Base-by-base conservation (phyloP, 257 asterid genomes). In the Eustoma russellianum region DNA sequence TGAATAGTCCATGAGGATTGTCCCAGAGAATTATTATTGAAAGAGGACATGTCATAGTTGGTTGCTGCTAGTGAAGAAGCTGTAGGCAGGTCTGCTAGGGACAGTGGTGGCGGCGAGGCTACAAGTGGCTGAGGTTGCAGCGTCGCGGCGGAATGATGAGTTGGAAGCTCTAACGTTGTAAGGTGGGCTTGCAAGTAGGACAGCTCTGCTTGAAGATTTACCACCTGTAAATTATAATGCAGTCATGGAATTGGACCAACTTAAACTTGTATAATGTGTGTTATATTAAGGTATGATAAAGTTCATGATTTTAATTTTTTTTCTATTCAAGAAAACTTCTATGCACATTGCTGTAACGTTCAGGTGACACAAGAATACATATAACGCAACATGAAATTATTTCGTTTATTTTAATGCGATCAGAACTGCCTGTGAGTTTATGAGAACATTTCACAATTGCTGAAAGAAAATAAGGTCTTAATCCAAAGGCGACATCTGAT, bases 101-200 rank as follows among this genome's bases (percentile, higher is more conserved):
- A 67, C 17, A 83, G 81, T 43, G 72, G 8, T 3, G 81, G 67
- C 4, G 81, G 45, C 3, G 83, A 46, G 9, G 65, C 76, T 5
- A 47, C 46, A 56, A 73, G 55, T 14, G 67, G 70, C 34, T 54
- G 67, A 18, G 67, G 70, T 28, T 54, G 67, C 16, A 54, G 81
- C 9, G 71, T 66, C 13, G 66, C 65, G 33, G 57, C 70, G 9
- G 82, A 78, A 1, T 78, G 74, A 13, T 88, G 94, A 12, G 80
- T 56, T 16, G 95, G 95, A 28, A 80, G 74, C 85, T 85, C 97
- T 5, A 88, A 59, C 35, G 83, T 61, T 53, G 97, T 74, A 48
- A 88, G 87, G 69, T 85, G 94, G 67, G 89, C 76, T 63, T 83
- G 94, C 52, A 88, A 63, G 74, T 72, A 88, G 18, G 94, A 65